Conservation (phyloP, 768 basidiomycete genomes). For the Cystoderma amianthinum region DNA sequence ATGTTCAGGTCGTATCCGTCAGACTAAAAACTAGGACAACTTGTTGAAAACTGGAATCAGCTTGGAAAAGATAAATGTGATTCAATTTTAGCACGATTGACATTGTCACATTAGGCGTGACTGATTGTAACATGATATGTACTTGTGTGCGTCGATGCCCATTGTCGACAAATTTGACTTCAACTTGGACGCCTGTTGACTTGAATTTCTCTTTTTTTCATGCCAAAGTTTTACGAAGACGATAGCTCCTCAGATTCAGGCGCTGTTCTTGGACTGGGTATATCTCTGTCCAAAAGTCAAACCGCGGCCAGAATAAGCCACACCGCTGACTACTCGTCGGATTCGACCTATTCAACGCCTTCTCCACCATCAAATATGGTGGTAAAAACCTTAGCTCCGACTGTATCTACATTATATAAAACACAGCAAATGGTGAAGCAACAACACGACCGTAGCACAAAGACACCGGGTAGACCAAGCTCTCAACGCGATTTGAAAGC, state of each 20-base stretch:
- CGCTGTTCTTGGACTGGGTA: too few relatives aligned
- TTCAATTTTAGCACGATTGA: too few relatives aligned
- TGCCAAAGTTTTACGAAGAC: too few relatives aligned
- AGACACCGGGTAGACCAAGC: neutral
- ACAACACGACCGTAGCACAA: neutral
- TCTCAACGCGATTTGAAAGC: neutral
- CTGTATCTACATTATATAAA: too few relatives aligned
- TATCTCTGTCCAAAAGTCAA: neutral
- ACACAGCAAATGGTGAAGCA: neutral
- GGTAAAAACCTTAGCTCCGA: too few relatives aligned
- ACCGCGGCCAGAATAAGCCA: neutral
- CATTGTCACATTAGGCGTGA: too few relatives aligned
- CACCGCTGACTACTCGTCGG: too few relatives aligned
- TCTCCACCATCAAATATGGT: too few relatives aligned
- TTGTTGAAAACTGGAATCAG: neutral
- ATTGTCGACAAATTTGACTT: neutral
- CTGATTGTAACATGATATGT: neutral
- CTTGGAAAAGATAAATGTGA: neutral
- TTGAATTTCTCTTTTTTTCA: too few relatives aligned
- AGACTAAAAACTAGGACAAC: too few relatives aligned
- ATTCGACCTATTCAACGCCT: too few relatives aligned
- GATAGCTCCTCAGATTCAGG: too few relatives aligned
- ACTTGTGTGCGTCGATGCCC: neutral
- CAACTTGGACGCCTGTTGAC: neutral
- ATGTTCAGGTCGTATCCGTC: constrained; percentile 23